These are phyloP conservation scores for Symbiodinium natans DNA, from an alignment of 73 alveolate species.

Conservation along the genomic window DNA sequence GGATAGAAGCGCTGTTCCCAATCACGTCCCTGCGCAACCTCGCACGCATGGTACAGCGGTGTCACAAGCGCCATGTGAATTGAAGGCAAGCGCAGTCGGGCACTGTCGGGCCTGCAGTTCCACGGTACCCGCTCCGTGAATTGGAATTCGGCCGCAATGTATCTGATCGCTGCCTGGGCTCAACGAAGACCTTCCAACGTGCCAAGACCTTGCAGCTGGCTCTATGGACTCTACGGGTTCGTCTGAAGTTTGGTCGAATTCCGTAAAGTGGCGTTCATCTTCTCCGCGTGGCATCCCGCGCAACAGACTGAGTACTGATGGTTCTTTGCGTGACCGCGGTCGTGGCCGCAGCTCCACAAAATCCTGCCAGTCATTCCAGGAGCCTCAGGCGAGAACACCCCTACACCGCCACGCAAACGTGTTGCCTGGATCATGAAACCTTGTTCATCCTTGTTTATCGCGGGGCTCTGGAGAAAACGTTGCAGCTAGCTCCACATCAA, in stretches of 20 bases:
- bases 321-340: background rate
- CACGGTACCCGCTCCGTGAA: background rate
- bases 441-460: too few species aligned
- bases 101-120: background rate
- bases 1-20: slow-evolving; percentile 4
- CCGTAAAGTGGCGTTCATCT: background rate
- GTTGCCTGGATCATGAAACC: too few species aligned
- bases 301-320: background rate
- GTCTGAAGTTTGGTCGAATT: too few species aligned
- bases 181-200: too few species aligned
- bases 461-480: too few species aligned
- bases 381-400: background rate
- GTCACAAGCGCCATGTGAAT: too few species aligned
- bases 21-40: slow-evolving; percentile 10
- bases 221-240: slow-evolving; percentile 12
- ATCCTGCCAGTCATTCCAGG: background rate
- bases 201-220: background rate
- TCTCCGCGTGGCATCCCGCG: background rate
- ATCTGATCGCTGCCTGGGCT: background rate
- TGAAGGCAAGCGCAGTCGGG: too few species aligned
- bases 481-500: too few species aligned
- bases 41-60: too few species aligned
- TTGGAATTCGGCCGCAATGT: background rate
- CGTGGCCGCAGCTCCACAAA: slow-evolving; percentile 5
- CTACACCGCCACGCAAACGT: background rate